Percentiles rank a stretch among this genome's conserved stretches.
These are phyloP conservation scores for Jaminaea rosea DNA, from an alignment of 1,284 basidiomycete genomes.

Conservation along the genomic window DNA sequence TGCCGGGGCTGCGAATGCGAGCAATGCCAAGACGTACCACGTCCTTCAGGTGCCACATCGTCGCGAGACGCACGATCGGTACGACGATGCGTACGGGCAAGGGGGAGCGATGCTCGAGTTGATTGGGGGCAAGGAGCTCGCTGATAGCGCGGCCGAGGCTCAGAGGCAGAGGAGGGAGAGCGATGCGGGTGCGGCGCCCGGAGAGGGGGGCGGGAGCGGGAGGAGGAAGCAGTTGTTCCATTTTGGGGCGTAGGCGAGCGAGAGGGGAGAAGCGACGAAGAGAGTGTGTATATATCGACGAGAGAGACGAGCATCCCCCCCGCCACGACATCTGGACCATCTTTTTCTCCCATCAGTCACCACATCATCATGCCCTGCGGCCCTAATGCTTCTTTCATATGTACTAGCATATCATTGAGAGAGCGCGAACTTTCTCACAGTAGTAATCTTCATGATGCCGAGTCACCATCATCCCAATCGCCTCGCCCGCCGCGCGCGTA, in stretches of 20 bases:
- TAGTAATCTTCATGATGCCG: no score
- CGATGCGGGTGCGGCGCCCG: neutral
- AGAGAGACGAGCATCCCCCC: no score
- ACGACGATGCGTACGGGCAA: slow-evolving; percentile 29
- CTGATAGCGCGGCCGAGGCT: slow-evolving; percentile 4
- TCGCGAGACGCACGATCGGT: slow-evolving; percentile 32
- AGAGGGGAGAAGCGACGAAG: no score
- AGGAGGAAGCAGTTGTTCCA: slow-evolving; percentile 33
- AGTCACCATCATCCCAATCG: no score
- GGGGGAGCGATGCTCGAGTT: slow-evolving; percentile 18
- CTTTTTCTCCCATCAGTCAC: no score
- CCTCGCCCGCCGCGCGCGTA: no score
- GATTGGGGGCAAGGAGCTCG: slow-evolving; percentile 2
- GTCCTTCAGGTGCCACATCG: slow-evolving; percentile 22
- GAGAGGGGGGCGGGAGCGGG: neutral
- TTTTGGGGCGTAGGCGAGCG: slow-evolving; percentile 11
- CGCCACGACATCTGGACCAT: no score
- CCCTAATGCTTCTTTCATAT: no score
- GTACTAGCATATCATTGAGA: no score
- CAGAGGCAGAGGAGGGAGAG: neutral
- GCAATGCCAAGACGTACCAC: slow-evolving; percentile 25
- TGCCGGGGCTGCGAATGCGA: neutral
- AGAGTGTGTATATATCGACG: no score
- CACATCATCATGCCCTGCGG: no score
- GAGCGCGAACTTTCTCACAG: no score